phyloP scores from a whole-genome alignment of 306 rosid genomes.

The Hippophae rhamnoides region DNA sequence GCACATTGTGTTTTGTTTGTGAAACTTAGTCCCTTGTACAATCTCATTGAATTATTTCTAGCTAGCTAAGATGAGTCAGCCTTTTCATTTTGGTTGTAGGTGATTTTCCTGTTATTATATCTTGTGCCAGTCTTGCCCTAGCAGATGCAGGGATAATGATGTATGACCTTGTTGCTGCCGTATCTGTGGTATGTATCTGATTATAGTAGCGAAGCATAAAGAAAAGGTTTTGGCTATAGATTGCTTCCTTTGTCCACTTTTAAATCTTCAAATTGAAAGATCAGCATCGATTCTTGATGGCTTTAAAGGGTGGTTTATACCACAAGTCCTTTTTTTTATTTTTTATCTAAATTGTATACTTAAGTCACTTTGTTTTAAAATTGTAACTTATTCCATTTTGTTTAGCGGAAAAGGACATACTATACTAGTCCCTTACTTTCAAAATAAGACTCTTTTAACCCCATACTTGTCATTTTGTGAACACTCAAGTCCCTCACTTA shows the following conservation, averaged over 20 bases:
- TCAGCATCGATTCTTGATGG: no score
- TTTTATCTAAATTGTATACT: no score
- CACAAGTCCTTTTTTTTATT: no score
- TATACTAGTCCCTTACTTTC: no score
- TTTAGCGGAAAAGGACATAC: no score
- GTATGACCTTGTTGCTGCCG: constrained; percentile 88
- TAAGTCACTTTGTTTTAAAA: no score
- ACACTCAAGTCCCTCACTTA: no score
- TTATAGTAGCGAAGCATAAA: not conserved
- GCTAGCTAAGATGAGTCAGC: constrained; percentile 3
- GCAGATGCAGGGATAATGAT: constrained; percentile 98
- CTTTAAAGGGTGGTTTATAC: no score
- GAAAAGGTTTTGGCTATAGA: not conserved
- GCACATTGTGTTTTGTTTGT: not conserved
- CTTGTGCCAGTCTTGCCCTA: constrained; percentile 94
- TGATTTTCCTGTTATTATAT: constrained; percentile 86
- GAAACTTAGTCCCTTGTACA: not conserved
- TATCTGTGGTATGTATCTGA: constrained; percentile 78
- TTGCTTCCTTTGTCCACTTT: not conserved
- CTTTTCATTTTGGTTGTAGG: constrained; percentile 32
- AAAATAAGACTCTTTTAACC: no score
- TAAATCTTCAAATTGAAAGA: not conserved
- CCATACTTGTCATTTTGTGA: no score
- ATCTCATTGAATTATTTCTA: constrained; percentile 3
- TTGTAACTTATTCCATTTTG: no score